These are phyloP conservation scores for Naganishia antarctica DNA, from an alignment of 768 basidiomycete species.

Conservation along the genomic window DNA sequence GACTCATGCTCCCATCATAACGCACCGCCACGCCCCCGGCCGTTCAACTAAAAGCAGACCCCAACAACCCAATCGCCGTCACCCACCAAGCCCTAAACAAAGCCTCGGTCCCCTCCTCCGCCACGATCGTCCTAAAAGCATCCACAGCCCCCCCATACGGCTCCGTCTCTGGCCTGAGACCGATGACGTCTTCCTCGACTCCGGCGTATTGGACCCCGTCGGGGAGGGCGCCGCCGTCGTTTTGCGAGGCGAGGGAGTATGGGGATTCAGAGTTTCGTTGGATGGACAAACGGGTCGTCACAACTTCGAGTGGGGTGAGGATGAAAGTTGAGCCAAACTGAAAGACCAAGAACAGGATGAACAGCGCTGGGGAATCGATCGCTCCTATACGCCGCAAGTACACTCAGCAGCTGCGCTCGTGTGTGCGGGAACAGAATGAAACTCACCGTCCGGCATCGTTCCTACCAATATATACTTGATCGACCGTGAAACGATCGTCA, in stretches of 20 bases:
- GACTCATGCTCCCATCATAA: no score
- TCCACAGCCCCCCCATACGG: conserved; percentile 44
- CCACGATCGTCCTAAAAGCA: conserved; percentile 43
- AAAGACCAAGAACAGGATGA: conserved; percentile 44
- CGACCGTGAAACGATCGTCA: conserved; percentile 43
- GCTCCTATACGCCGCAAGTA: conserved; percentile 20
- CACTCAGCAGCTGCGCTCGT: background rate
- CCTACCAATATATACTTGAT: conserved; percentile 32
- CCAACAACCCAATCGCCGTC: conserved; percentile 41
- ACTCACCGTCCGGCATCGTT: conserved; percentile 14
- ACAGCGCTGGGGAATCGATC: conserved; percentile 30
- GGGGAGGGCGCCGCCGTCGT: conserved; percentile 30
- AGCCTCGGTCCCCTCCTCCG: conserved; percentile 45
- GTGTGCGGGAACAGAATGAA: background rate
- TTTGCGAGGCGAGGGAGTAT: conserved; percentile 27
- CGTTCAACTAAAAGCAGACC: conserved; percentile 17
- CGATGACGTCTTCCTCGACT: conserved; percentile 47
- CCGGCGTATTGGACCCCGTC: conserved; percentile 45
- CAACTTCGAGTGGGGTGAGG: conserved; percentile 47
- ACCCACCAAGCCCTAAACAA: conserved; percentile 48
- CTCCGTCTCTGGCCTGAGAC: conserved; percentile 45
- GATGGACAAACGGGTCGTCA: conserved; percentile 43
- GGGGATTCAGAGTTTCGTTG: conserved; percentile 41
- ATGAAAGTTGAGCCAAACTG: conserved; percentile 43
- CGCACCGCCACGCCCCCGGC: background rate